Percentiles rank a stretch among this genome's conserved stretches.
phyloP scores from a whole-genome alignment of 1,139 yeast genomes.

The Candida buenavistaensis region DNA sequence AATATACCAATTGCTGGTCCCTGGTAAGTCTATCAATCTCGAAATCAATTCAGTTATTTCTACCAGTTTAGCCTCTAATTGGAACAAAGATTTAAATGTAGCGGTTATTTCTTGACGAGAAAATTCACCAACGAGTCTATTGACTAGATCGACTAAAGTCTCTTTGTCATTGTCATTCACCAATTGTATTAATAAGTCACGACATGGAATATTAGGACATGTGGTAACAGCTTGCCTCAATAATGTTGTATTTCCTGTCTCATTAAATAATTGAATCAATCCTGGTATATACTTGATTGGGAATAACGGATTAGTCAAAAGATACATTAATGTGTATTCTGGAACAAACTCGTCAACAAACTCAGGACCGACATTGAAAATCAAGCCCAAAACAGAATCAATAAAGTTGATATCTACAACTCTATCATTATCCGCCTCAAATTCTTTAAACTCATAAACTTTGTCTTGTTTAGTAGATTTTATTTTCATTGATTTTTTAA shows the following conservation, averaged over 20 bases:
- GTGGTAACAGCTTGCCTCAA: conserved; percentile 81
- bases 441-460: conserved; percentile 34
- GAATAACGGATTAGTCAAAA: conserved; percentile 83
- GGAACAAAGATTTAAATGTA: conserved; percentile 23
- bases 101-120: conserved; percentile 48
- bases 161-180: conserved; percentile 50
- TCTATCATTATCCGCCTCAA: conserved; percentile 67
- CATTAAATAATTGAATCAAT: conserved; percentile 48
- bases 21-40: conserved; percentile 22
- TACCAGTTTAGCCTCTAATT: conserved; percentile 34
- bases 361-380: too few species aligned
- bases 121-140: conserved; percentile 64
- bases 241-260: conserved; percentile 51
- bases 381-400: conserved; percentile 43
- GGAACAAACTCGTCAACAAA: conserved; percentile 42
- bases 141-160: conserved; percentile 67
- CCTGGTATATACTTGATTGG: conserved; percentile 61
- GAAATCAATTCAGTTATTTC: conserved; percentile 44
- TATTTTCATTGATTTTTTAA: conserved; percentile 19
- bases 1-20: conserved; percentile 54
- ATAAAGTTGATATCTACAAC: conserved; percentile 65
- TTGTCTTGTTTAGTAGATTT: conserved; percentile 14
- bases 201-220: conserved; percentile 66
- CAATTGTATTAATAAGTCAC: conserved; percentile 63
- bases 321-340: conserved; percentile 63